Conservation (phyloP, 1,284 basidiomycete genomes). For the Heterobasidion parviporum region DNA sequence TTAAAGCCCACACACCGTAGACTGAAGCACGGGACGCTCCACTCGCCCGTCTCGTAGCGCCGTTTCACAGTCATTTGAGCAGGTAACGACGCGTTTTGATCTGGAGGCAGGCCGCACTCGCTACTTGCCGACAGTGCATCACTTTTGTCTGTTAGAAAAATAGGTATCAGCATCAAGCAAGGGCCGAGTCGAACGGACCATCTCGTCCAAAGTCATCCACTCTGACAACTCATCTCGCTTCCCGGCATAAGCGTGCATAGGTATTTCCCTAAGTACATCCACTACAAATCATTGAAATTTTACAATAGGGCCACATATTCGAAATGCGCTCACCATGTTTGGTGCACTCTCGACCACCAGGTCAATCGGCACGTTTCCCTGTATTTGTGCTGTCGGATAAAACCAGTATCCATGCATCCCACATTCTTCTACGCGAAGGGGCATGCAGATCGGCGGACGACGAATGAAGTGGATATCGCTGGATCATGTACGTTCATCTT, state of each 20-base stretch:
- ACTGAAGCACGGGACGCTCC: conserved; percentile 19
- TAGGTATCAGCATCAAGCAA: background rate
- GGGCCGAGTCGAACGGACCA: conserved; percentile 8
- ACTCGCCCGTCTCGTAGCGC: conserved; percentile 20
- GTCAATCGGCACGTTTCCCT: conserved; percentile 11
- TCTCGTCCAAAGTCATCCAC: conserved; percentile 20
- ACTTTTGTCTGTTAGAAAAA: conserved; percentile 14
- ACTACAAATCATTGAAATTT: conserved; percentile 10
- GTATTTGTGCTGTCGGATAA: conserved; percentile 9
- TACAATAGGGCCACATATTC: background rate
- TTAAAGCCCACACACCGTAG: conserved; percentile 22
- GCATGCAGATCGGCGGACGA: conserved; percentile 17
- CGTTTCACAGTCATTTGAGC: conserved; percentile 13
- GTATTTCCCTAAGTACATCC: conserved; percentile 21
- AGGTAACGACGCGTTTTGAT: conserved; percentile 8
- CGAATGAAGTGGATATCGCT: conserved; percentile 13
- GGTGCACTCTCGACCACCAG: conserved; percentile 16
- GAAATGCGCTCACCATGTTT: conserved; percentile 9
- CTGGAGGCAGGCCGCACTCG: conserved; percentile 5
- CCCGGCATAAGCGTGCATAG: conserved; percentile 11
- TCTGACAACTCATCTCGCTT: conserved; percentile 21
- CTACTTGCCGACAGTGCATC: conserved; percentile 16
- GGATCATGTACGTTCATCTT: background rate
- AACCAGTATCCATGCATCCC: conserved; percentile 22
- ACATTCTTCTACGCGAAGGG: conserved; percentile 13